Conservation (phyloP, 495 filamentous ascomycete species). For the Lophiotrema nucula region DNA sequence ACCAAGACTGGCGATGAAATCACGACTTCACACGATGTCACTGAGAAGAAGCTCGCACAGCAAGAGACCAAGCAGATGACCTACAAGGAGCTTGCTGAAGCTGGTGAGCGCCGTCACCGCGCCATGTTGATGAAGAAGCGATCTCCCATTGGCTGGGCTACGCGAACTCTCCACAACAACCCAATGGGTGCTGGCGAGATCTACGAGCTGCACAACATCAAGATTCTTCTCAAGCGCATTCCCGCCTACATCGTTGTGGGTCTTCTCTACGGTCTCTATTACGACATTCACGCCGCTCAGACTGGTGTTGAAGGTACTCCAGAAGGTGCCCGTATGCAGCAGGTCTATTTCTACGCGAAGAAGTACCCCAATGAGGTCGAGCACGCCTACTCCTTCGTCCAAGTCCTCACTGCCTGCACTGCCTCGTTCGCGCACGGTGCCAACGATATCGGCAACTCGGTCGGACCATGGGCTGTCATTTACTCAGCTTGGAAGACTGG, state of each 20-base stretch:
- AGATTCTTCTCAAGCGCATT: conserved; percentile 55
- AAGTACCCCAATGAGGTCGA: conserved; percentile 77
- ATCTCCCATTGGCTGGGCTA: conserved; percentile 68
- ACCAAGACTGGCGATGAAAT: conserved; percentile 22
- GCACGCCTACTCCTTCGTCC: conserved; percentile 72
- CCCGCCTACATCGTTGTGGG: conserved; percentile 58
- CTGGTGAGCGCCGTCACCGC: conserved; percentile 51
- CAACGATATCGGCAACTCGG: conserved; percentile 76
- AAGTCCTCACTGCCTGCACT: conserved; percentile 71
- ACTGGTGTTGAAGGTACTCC: conserved; percentile 62
- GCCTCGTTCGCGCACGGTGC: conserved; percentile 77
- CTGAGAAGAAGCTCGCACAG: conserved; percentile 49
- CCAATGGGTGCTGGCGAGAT: conserved; percentile 64
- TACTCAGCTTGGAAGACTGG: conserved; percentile 65
- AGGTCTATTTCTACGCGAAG: conserved; percentile 54
- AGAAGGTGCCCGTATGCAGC: conserved; percentile 63
- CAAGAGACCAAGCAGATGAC: conserved; percentile 47
- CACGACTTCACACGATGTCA: conserved; percentile 26
- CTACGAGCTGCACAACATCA: conserved; percentile 67
- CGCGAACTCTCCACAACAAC: conserved; percentile 67
- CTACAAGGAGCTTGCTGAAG: conserved; percentile 57
- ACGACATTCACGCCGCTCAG: conserved; percentile 71
- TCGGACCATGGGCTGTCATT: conserved; percentile 70
- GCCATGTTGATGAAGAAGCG: conserved; percentile 54
- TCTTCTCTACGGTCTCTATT: conserved; percentile 65